phyloP scores from a whole-genome alignment of 2,329 filamentous ascomycete species.

The Gliomastix tumulicola region DNA sequence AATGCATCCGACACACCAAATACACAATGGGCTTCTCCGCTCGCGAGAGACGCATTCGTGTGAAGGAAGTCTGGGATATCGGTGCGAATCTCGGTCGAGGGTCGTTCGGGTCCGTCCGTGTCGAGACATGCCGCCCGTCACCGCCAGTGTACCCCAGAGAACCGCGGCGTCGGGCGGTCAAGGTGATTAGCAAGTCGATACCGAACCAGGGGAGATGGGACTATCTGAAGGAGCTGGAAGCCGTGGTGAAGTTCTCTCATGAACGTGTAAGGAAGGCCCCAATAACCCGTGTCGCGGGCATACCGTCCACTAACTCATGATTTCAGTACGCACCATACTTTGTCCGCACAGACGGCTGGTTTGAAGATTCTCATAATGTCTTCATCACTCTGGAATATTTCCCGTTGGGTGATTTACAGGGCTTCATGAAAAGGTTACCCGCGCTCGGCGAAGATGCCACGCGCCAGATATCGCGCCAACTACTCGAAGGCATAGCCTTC shows the following conservation, averaged over 20 bases:
- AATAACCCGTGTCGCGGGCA: too few relatives aligned
- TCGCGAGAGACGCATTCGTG: background rate
- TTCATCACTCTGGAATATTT: constrained; percentile 8
- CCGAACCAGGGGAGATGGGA: background rate
- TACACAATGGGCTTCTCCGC: background rate
- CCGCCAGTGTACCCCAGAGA: too few relatives aligned
- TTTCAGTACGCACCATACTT: constrained; percentile 5
- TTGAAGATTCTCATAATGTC: constrained; percentile 1
- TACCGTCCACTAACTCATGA: too few relatives aligned
- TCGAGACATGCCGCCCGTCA: too few relatives aligned
- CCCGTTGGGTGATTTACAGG: constrained; percentile 4
- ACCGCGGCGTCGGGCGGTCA: background rate
- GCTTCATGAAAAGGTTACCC: constrained; percentile 1
- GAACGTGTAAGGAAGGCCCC: background rate
- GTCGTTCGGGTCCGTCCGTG: background rate
- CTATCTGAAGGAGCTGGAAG: constrained; percentile 1
- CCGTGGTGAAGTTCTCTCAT: constrained; percentile 3
- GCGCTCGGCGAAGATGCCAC: constrained; percentile 3
- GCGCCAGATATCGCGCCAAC: constrained; percentile 1
- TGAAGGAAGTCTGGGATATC: background rate
- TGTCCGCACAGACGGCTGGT: constrained; percentile 5
- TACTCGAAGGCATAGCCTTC: constrained; percentile 3
- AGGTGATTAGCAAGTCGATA: constrained; percentile 1
- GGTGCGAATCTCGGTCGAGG: background rate
- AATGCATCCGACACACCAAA: background rate